These are phyloP conservation scores for Diophrys sp. DNA, from an alignment of 73 alveolate species.

Conservation along the genomic window DNA sequence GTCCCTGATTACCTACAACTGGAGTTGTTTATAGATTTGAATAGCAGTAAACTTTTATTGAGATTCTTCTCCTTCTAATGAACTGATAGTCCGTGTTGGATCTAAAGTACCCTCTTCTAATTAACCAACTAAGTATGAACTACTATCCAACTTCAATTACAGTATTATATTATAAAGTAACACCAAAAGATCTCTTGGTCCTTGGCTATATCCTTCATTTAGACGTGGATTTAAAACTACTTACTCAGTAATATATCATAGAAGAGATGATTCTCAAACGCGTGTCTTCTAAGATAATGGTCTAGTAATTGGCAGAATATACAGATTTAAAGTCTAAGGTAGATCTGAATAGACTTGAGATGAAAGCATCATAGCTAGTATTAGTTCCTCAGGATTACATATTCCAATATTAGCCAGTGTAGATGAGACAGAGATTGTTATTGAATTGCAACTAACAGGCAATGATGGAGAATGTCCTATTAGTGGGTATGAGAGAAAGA, in stretches of 20 bases:
- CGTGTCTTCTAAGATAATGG: constrained; percentile 1
- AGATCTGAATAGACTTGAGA: constrained; percentile 60
- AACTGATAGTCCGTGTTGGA: constrained; percentile 50
- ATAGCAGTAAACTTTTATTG: constrained; percentile 41
- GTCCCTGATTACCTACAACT: constrained; percentile 13
- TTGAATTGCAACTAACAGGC: constrained; percentile 51
- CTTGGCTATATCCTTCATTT: constrained; percentile 41
- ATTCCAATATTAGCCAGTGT: constrained; percentile 31
- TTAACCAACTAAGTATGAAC: constrained; percentile 1
- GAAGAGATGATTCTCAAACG: constrained; percentile 39
- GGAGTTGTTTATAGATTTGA: constrained; percentile 54
- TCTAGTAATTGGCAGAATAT: constrained; percentile 31
- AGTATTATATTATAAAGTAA: constrained; percentile 27
- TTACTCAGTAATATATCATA: constrained; percentile 35
- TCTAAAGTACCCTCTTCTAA: constrained; percentile 42
- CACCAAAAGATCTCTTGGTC: constrained; percentile 40
- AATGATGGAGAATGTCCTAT: constrained; percentile 65
- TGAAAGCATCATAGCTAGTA: constrained; percentile 38
- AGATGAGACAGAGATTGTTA: constrained; percentile 12
- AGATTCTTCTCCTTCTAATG: constrained; percentile 31
- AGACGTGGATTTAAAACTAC: constrained; percentile 61
- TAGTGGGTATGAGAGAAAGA: constrained; percentile 29
- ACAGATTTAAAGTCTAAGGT: constrained; percentile 53
- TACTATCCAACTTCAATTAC: constrained; percentile 28
- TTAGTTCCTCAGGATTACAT: constrained; percentile 33